Evolutionary conservation across 495 filamentous ascomycete species (phyloP).

Genomic region (Platismatia glauca): DNA sequence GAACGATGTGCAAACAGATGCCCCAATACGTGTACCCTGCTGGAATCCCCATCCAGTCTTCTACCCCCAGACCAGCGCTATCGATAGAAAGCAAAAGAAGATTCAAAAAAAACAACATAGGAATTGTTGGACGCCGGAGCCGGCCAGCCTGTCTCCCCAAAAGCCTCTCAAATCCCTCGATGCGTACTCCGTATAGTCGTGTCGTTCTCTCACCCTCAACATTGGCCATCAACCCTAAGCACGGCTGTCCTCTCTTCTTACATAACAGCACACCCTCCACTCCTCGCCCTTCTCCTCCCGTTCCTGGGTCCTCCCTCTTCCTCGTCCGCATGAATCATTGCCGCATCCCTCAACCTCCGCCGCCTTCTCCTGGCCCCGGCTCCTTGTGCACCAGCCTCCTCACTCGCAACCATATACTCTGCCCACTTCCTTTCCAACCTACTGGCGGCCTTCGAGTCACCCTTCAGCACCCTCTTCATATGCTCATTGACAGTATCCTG

Average conservation of each 20-base stretch:
- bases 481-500: conserved; percentile 93
- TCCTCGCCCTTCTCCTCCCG: conserved; percentile 46
- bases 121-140: not conserved
- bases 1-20: not conserved
- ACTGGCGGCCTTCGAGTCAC: conserved; percentile 59
- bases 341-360: conserved; percentile 67
- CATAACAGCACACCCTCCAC: conserved; percentile 48
- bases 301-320: conserved; percentile 50
- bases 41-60: not conserved
- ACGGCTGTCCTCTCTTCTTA: conserved; percentile 26
- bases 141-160: too few species aligned
- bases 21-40: not conserved
- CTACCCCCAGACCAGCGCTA: not conserved
- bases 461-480: conserved; percentile 68
- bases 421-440: conserved; percentile 85
- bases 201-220: not conserved
- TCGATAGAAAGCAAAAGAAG: not conserved
- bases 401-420: conserved; percentile 83
- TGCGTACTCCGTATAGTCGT: not conserved
- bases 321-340: conserved; percentile 63
- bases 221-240: not conserved
- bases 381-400: conserved; percentile 70
- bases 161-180: not conserved
- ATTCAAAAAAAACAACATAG: too few species aligned
- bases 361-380: conserved; percentile 56